phyloP scores from a whole-genome alignment of 345 rosid species.

The Heritiera fomes region DNA sequence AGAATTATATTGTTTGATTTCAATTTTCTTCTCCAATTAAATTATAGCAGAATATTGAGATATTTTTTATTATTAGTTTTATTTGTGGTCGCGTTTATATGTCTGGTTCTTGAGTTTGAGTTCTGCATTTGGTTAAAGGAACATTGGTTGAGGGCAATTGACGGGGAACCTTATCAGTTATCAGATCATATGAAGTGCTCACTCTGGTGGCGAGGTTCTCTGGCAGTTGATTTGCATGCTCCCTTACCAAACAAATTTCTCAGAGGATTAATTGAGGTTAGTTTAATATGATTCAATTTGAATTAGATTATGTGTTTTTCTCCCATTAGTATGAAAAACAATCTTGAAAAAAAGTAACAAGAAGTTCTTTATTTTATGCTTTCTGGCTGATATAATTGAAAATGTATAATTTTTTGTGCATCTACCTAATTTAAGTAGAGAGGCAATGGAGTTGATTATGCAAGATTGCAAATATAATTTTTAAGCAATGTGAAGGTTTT shows the following conservation, averaged over 20 bases:
- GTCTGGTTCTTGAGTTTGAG: conserved; percentile 15
- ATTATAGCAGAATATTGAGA: conserved; percentile 6
- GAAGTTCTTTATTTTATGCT: background rate
- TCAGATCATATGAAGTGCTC: conserved; percentile 38
- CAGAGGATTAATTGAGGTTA: conserved; percentile 30
- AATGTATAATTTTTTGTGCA: background rate
- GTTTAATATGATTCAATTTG: conserved; percentile 1
- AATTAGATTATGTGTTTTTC: background rate
- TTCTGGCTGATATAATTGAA: background rate
- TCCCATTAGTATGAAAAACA: background rate
- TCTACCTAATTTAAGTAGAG: background rate
- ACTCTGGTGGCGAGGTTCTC: conserved; percentile 31
- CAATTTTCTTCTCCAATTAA: background rate
- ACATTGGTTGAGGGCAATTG: conserved; percentile 23
- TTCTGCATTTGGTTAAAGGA: conserved; percentile 24
- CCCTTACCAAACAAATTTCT: conserved; percentile 19
- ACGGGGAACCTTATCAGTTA: conserved; percentile 11
- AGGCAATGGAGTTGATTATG: background rate
- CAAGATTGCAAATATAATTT: background rate
- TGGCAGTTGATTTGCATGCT: conserved; percentile 32
- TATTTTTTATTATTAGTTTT: background rate
- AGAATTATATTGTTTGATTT: background rate
- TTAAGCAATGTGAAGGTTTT: background rate
- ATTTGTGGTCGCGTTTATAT: background rate
- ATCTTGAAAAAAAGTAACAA: background rate